Evolutionary conservation across 2,329 filamentous ascomycete species (phyloP).

Genomic region (Proliferodiscus dingleyae): DNA sequence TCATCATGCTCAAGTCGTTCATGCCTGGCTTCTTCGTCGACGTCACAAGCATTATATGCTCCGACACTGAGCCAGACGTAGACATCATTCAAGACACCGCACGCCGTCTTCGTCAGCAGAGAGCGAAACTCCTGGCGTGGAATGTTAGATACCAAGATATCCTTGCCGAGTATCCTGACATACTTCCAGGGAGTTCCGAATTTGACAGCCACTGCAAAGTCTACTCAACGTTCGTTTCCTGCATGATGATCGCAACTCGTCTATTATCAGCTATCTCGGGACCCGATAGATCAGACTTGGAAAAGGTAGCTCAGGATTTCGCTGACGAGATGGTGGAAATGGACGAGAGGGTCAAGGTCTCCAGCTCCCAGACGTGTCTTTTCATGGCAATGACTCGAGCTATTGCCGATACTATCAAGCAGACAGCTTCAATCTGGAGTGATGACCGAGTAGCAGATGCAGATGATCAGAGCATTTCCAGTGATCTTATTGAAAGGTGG

Average conservation of each 20-base stretch:
- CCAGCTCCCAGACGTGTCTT: conserved; percentile 9
- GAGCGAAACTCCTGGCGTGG: conserved; percentile 17
- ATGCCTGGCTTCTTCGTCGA: conserved; percentile 31
- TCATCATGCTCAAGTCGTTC: conserved; percentile 23
- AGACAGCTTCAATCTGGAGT: neutral
- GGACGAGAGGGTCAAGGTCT: conserved; percentile 20
- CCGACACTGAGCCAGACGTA: neutral
- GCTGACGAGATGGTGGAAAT: conserved; percentile 29
- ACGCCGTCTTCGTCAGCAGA: conserved; percentile 8
- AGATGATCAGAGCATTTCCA: neutral
- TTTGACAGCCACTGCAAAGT: conserved; percentile 22
- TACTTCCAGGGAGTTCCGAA: conserved; percentile 13
- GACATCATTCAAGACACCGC: conserved; percentile 5
- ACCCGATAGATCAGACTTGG: conserved; percentile 21
- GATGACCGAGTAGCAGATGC: neutral
- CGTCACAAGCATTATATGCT: conserved; percentile 18
- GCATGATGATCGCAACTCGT: conserved; percentile 23
- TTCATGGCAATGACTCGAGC: conserved; percentile 22
- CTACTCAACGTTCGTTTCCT: conserved; percentile 25
- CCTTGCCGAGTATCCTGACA: conserved; percentile 1
- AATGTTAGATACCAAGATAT: conserved; percentile 6
- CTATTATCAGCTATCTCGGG: conserved; percentile 17
- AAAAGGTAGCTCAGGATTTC: conserved; percentile 27
- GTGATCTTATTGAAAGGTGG: neutral
- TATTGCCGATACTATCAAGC: conserved; percentile 7